Base-by-base conservation (phyloP, 2,329 filamentous ascomycete genomes). In the Aspergillus sp. region DNA sequence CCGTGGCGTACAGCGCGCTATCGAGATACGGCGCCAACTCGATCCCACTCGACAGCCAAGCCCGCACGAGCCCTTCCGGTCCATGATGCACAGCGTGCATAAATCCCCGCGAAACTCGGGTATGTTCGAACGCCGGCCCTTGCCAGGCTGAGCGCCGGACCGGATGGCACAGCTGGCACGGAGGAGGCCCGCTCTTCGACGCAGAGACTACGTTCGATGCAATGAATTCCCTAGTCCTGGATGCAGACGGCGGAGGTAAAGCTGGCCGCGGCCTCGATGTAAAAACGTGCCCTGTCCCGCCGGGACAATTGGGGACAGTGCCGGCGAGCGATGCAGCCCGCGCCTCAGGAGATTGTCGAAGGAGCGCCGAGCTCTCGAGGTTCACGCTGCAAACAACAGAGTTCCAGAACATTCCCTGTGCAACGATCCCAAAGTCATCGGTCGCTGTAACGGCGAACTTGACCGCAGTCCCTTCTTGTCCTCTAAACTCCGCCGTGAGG, bases 201-300 rank as follows among this genome's bases (percentile, higher is more conserved):
- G 25, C 2, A 1, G 25, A 2, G 1, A 28, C 25, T 7, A 2
- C 6, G 25, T 2, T 28, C 1, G 2, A 28, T 7, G 25, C 4
- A 2, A 3, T 4, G 1, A 3, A 28, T 28, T 28, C 25, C 25
- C 25, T 4, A 28, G 34, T 17, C 8, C 2, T 13, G 11, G 15
- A 15, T 5, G 34, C 11, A 41, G 34, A 6, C 11, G 15, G 11
- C 9, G 34, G 34, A 1, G 34, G 3, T 3, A 41, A 41, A 13
- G 13, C 34, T 1, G 11, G 11, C 13, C 11, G 34, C 34, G 34
- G 34, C 6, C 34, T 41, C 34, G 9, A 1, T 11, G 34, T 15
- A 6, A 17, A 41, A 15, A 13, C 34, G 15, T 15, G 15, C 3
- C 34, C 34, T 11, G 11, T 13, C 2, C 34, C 34, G 2, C 34